Percentiles rank a stretch among this genome's conserved stretches.
Evolutionary conservation across 495 filamentous ascomycete species (phyloP).

Genomic region (Barbatosphaeria neglecta): DNA sequence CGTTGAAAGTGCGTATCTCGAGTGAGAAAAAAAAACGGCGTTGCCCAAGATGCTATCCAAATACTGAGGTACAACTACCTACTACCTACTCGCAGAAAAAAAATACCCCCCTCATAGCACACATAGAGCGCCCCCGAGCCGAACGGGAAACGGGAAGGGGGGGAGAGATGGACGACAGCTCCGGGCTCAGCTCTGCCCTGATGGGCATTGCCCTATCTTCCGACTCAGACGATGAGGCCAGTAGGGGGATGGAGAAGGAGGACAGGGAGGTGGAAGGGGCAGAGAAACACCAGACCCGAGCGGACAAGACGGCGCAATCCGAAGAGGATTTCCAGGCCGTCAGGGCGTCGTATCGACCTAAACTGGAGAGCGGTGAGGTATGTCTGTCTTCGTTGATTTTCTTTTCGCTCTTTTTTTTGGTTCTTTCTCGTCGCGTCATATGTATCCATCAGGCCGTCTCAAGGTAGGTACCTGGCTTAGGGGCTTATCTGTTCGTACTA

Average conservation of each 20-base stretch:
- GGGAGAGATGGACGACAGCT: slow-evolving; percentile 12
- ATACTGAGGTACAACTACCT: too few species aligned
- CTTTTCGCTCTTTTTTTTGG: not conserved
- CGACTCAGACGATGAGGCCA: too few species aligned
- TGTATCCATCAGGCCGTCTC: too few species aligned
- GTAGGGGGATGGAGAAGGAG: too few species aligned
- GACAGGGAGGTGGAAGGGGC: slow-evolving; percentile 1
- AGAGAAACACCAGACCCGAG: slow-evolving; percentile 8
- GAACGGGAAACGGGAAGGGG: not conserved
- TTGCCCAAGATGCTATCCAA: too few species aligned
- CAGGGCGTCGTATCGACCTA: slow-evolving; percentile 21
- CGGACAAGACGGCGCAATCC: slow-evolving; percentile 29
- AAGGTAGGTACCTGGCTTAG: too few species aligned
- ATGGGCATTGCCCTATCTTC: slow-evolving; percentile 24
- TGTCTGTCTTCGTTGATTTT: not conserved
- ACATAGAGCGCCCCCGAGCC: too few species aligned
- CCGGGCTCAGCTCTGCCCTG: slow-evolving; percentile 18
- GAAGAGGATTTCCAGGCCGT: slow-evolving; percentile 29
- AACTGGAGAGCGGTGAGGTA: slow-evolving; percentile 38
- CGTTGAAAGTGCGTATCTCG: too few species aligned
- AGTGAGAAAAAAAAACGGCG: too few species aligned
- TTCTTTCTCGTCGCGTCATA: not conserved
- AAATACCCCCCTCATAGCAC: too few species aligned
- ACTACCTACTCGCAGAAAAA: too few species aligned
- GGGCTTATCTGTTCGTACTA: too few species aligned